Base-by-base conservation (phyloP, 495 filamentous ascomycete genomes). In the Lepidopterella palustris region DNA sequence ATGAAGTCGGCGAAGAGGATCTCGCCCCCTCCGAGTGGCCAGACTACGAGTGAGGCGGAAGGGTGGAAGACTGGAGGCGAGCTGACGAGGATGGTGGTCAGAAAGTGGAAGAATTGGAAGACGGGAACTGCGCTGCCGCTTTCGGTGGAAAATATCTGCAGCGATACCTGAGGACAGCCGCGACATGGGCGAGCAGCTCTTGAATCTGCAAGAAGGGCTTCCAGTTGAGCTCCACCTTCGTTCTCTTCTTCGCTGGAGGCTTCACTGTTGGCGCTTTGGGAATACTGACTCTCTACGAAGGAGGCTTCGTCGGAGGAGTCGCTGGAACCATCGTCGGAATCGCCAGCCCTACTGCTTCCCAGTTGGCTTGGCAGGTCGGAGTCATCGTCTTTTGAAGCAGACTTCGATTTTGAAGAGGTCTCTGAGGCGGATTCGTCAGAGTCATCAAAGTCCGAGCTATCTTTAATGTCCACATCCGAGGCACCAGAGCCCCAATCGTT, bases 1-100 rank as follows among this genome's bases (percentile, higher is more conserved):
- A 18, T 18, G 25, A 26, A 53, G 31, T 53, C 50, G 24, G 50
- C 50, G 26, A 53, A 53, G 26, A 53, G 50, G 11, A 53, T 53
- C 18, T 53, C 50, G 26, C 50, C 26, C 5, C 50, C 50, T 9
- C 50, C 50, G 11, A 53, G 50, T 4, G 50, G 50, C 50, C 50
- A 53, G n/a, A 53, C 50, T 24, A 53, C 21, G 25, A 53, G 50
- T 6, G 26, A 11, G 26, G 26, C 5, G 21, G 50, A 53, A 10
- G 50, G 50, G 31, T 53, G 50, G 50, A 53, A 53, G 26, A 53
- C 31, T 27, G 50, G 50, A 29, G 50, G 50, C 2, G 50, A 53
- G 25, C 29, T 20, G n/a, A 53, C 11, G n/a, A 53, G 31, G 5
- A 53, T 13, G 5, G n/a, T 32, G 24, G n/a, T 20, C 10, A 27